Evolutionary conservation across 352 stramenopile species (phyloP), one percentile per base, ranked within the genome.

Genomic region (Phytophthora rubi): DNA sequence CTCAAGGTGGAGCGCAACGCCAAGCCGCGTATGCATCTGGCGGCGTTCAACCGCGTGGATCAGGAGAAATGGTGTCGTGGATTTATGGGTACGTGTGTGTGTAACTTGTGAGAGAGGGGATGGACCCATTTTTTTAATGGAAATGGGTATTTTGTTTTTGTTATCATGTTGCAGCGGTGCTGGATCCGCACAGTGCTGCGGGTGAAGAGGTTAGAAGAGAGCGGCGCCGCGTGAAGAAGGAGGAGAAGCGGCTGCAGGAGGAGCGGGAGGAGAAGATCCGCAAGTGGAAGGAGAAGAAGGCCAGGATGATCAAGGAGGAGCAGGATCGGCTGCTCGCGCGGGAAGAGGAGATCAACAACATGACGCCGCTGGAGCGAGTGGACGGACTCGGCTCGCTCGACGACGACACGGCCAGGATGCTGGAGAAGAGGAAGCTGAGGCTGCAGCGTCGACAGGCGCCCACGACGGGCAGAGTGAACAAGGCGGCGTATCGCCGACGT

Each of bases 11-110:
- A 94, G 37, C 79, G 85, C 30, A 73, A 90, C 49, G 63, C 73
- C 12, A 72, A 68, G 12, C 60, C 71, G 48, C 80, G 83, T 16
- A 88, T 94, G 73, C 82, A 80, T 53, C 59, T 95, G 51, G 85
- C 83, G 15, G 86, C 88, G 4, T 90, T 91, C 45, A 95, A 95
- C 75, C 88, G 88, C 49, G 65, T 94, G 44, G 88, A 95, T 67
- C 61, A 93, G 3, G 87, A 94, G 26, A 91, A 92, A 53, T 95
- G 88, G 88, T 93, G 85, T 68, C 85, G 85, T 42, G 86, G 76
- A 1, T 86, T 94, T 48, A 60, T 91, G 44, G 81, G 80, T 88
- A 52, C 51, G 75, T 69, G 9, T 10, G 8, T 39, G 23, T 26
- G 23, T 8, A 12, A 7, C 33, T 12, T 13, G 5, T 39, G 33